A percentile compares a stretch with the other conserved stretches of the same genome.
Conservation (phyloP, 31 red algal genomes). For the Asparagopsis taxiformis region DNA sequence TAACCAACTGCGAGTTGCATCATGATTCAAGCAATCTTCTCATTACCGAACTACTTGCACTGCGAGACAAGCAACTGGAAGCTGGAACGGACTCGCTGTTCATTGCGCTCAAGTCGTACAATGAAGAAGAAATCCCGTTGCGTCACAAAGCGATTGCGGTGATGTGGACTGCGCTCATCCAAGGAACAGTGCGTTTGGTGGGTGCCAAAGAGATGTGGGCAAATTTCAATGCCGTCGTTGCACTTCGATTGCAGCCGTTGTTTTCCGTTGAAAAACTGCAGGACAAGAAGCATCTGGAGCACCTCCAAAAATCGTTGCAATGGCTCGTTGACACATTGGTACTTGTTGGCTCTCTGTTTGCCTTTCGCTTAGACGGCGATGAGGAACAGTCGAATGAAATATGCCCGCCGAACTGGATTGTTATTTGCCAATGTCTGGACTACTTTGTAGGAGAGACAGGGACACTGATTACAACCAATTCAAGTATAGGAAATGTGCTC, state of each 20-base stretch:
- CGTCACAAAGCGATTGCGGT: constrained; percentile 15
- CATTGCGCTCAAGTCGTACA: background rate
- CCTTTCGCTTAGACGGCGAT: background rate
- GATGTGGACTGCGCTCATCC: constrained; percentile 7
- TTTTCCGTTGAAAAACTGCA: too few species aligned
- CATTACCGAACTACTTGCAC: background rate
- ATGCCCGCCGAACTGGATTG: constrained; percentile 10
- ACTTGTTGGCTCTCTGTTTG: background rate
- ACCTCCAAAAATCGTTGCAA: too few species aligned
- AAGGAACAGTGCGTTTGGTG: background rate
- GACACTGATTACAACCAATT: background rate
- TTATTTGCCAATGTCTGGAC: constrained; percentile 8
- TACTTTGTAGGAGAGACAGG: background rate
- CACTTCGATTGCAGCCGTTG: background rate
- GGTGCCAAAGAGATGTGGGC: background rate
- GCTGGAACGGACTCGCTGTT: constrained; percentile 9
- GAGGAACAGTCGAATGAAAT: background rate
- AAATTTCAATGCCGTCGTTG: background rate
- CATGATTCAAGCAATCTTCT: constrained; percentile 1
- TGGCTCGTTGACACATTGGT: too few species aligned
- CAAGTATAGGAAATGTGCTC: background rate
- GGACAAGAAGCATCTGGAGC: too few species aligned
- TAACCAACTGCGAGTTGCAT: background rate
- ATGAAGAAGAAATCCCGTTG: background rate
- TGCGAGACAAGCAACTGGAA: constrained; percentile 8